Conservation (phyloP, 768 basidiomycete genomes). For the Pleurotus salmoneostramineus region DNA sequence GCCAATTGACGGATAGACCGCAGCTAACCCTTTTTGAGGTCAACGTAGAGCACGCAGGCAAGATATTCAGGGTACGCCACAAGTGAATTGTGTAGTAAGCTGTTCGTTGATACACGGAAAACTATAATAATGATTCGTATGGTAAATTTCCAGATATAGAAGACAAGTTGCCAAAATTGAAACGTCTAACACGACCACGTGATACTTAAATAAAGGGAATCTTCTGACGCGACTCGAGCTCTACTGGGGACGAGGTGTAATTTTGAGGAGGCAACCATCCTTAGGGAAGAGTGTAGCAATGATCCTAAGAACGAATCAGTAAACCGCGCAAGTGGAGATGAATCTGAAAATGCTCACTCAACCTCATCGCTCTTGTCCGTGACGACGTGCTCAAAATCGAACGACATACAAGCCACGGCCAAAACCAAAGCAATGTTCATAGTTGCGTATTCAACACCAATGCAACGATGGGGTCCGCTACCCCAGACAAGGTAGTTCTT, state of each 20-base stretch:
- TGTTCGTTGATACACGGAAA: background rate
- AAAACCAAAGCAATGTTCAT: conserved; percentile 88
- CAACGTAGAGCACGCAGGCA: background rate
- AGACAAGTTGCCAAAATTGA: background rate
- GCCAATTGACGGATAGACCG: background rate
- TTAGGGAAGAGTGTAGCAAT: conserved; percentile 97
- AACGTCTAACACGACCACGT: conserved; percentile 2
- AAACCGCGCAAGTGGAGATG: background rate
- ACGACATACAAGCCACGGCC: conserved; percentile 73
- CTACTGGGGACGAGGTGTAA: conserved; percentile 51
- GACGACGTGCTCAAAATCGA: conserved; percentile 85
- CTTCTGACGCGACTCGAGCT: too few species aligned
- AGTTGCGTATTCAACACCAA: conserved; percentile 88
- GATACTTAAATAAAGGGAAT: background rate
- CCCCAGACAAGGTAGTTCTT: conserved; percentile 97
- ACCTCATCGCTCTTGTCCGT: conserved; percentile 79
- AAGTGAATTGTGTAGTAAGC: too few species aligned
- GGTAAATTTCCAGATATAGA: background rate
- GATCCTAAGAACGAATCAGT: conserved; percentile 44
- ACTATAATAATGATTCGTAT: too few species aligned
- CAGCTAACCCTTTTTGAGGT: background rate
- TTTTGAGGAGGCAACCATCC: conserved; percentile 81
- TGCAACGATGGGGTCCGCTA: conserved; percentile 88
- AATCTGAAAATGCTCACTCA: conserved; percentile 49
- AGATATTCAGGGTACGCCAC: background rate